These are phyloP conservation scores for Syzygium aromaticum DNA, from an alignment of 345 rosid species.

Conservation along the genomic window DNA sequence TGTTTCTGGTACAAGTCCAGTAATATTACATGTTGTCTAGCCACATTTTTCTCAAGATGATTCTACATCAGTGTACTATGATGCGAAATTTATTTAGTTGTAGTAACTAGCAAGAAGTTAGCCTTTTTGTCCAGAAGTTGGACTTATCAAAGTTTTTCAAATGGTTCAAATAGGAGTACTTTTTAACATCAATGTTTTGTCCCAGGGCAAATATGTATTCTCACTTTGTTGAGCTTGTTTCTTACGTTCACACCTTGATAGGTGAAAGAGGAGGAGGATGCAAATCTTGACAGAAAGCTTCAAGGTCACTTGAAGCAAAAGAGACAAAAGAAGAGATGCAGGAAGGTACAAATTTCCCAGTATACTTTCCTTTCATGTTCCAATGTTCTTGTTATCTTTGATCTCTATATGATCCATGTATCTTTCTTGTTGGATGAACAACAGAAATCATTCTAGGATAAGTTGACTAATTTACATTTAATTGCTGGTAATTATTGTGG, in stretches of 20 bases:
- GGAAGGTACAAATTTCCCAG: conserved; percentile 31
- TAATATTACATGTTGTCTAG: neutral
- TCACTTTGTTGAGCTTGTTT: neutral
- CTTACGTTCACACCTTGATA: conserved; percentile 16
- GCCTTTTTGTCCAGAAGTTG: neutral
- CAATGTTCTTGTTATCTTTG: neutral
- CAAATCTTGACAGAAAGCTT: conserved; percentile 63
- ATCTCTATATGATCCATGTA: neutral
- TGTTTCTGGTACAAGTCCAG: neutral
- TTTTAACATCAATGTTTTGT: neutral
- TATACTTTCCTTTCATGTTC: neutral
- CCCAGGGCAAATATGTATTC: neutral
- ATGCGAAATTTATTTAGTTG: neutral
- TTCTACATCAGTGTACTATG: neutral
- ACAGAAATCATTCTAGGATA: neutral
- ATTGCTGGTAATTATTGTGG: neutral
- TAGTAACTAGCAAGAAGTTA: neutral
- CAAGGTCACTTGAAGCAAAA: conserved; percentile 68
- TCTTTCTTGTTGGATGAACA: neutral
- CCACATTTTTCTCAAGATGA: neutral
- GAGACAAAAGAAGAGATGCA: conserved; percentile 44
- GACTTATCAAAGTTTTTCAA: neutral
- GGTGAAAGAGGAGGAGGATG: conserved; percentile 99
- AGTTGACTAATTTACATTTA: neutral
- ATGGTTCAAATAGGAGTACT: neutral